A percentile compares a stretch with the other conserved stretches of the same genome.
Conservation (phyloP, 108 stramenopile species). For the Nitzschia putrida region DNA sequence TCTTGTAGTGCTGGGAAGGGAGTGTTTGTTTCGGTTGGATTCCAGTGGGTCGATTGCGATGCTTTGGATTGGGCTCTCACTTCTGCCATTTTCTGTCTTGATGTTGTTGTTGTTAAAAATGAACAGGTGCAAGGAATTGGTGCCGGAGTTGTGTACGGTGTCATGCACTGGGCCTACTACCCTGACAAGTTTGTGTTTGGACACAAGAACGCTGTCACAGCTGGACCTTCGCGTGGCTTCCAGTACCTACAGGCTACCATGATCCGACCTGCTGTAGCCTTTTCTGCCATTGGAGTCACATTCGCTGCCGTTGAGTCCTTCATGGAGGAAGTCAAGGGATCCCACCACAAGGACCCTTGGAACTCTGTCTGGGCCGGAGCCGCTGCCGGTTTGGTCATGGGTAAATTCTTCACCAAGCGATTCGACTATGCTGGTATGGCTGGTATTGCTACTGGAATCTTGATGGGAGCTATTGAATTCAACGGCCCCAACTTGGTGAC, state of each 20-base stretch:
- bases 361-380: conserved; percentile 38
- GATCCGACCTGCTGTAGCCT: conserved; percentile 33
- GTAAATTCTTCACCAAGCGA: conserved; percentile 43
- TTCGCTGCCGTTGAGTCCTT: conserved; percentile 40
- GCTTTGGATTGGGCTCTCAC: not conserved
- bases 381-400: conserved; percentile 39
- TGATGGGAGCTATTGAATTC: conserved; percentile 49
- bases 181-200: conserved; percentile 38
- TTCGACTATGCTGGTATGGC: conserved; percentile 44
- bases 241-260: conserved; percentile 20
- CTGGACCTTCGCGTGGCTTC: conserved; percentile 33
- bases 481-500: conserved; percentile 33
- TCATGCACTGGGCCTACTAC: conserved; percentile 37
- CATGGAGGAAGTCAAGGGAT: conserved; percentile 29
- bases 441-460: conserved; percentile 38
- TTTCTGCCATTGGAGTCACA: conserved; percentile 30
- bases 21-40: too few species aligned
- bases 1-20: not conserved
- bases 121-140: conserved; percentile 30
- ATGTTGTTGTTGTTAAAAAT: not conserved
- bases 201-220: conserved; percentile 31
- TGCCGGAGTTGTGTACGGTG: conserved; percentile 34
- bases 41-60: not conserved
- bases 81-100: not conserved
- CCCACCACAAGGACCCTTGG: conserved; percentile 45